These are phyloP conservation scores for Cyphellophora europaea DNA, from an alignment of 2,329 filamentous ascomycete genomes.

Conservation along the genomic window DNA sequence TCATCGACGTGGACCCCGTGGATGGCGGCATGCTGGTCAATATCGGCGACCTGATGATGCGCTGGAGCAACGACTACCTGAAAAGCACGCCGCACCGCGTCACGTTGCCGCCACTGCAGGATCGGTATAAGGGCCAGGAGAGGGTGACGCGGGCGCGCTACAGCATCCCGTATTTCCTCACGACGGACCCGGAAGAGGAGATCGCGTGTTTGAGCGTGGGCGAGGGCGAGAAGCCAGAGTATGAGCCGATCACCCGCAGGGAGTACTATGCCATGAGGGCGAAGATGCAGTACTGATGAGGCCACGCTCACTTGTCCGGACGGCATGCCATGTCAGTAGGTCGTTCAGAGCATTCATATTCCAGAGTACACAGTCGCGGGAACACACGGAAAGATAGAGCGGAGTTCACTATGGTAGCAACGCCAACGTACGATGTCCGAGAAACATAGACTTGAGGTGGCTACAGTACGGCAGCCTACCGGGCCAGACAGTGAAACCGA, in stretches of 20 bases:
- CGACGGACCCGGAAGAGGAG: constrained; percentile 38
- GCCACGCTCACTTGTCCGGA: too few relatives aligned
- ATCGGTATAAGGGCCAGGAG: constrained; percentile 28
- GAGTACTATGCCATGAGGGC: constrained; percentile 29
- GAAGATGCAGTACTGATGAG: constrained; percentile 22
- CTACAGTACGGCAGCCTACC: too few relatives aligned
- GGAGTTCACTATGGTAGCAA: too few relatives aligned
- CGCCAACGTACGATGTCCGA: too few relatives aligned
- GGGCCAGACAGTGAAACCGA: too few relatives aligned
- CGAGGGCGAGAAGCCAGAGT: constrained; percentile 37
- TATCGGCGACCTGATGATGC: constrained; percentile 40
- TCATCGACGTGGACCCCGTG: constrained; percentile 35
- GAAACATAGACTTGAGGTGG: too few relatives aligned
- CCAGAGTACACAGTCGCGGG: too few relatives aligned
- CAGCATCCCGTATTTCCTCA: constrained; percentile 53
- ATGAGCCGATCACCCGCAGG: constrained; percentile 38
- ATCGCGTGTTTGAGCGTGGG: constrained; percentile 43
- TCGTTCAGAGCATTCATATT: too few relatives aligned
- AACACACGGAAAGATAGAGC: too few relatives aligned
- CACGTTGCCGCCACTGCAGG: constrained; percentile 31
- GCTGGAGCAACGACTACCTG: constrained; percentile 44
- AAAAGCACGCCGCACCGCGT: constrained; percentile 48
- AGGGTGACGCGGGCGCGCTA: constrained; percentile 43
- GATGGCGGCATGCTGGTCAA: constrained; percentile 35
- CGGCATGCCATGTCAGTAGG: too few relatives aligned